These are phyloP conservation scores for Bullera alba DNA, from an alignment of 768 basidiomycete genomes.

Conservation along the genomic window DNA sequence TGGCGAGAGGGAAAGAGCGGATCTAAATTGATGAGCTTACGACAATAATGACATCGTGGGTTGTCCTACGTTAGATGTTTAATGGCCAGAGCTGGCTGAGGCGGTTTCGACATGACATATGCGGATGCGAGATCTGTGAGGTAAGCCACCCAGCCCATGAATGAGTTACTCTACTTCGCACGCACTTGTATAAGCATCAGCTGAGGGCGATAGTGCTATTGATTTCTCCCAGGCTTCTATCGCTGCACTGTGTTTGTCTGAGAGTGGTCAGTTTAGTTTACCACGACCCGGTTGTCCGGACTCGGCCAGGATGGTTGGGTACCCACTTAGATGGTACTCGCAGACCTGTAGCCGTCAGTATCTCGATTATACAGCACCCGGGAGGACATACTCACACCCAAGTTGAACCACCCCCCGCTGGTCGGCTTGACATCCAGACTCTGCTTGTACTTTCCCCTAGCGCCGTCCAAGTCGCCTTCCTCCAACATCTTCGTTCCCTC, in stretches of 20 bases:
- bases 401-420: constrained; percentile 39
- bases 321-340: constrained; percentile 37
- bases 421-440: constrained; percentile 31
- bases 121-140: constrained; percentile 45
- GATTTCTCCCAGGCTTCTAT: constrained; percentile 42
- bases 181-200: constrained; percentile 46
- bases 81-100: constrained; percentile 45
- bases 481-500: constrained; percentile 31
- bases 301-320: neutral
- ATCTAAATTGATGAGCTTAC: constrained; percentile 11
- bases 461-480: constrained; percentile 37
- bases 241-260: constrained; percentile 36
- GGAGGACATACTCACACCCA: constrained; percentile 32
- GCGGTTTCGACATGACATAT: constrained; percentile 45
- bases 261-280: neutral
- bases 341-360: constrained; percentile 26
- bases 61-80: constrained; percentile 41
- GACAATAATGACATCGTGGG: neutral
- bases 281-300: neutral
- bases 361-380: neutral
- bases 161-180: neutral
- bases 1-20: constrained; percentile 38
- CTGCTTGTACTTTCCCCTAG: constrained; percentile 27
- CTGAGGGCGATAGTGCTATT: constrained; percentile 30
- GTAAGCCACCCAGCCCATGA: neutral